phyloP scores from a whole-genome alignment of 2,329 filamentous ascomycete genomes.

The Nemania sp. region DNA sequence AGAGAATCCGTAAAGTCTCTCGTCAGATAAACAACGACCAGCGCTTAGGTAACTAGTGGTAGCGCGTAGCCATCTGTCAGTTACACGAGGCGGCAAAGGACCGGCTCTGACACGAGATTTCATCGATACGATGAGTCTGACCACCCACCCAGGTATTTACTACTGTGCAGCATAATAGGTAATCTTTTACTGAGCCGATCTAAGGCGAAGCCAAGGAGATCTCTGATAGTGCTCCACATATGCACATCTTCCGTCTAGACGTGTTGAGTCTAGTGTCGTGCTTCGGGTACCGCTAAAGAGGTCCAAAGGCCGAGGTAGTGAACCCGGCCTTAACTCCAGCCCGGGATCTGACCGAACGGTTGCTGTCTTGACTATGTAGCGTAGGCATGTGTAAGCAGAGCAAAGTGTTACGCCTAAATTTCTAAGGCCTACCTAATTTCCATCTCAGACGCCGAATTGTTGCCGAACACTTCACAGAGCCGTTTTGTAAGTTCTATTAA shows the following conservation, averaged over 20 bases:
- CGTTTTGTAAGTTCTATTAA: too few relatives aligned
- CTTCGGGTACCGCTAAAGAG: neutral
- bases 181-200: too few relatives aligned
- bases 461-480: neutral
- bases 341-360: conserved; percentile 18
- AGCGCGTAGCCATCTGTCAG: neutral
- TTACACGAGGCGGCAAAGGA: conserved; percentile 13
- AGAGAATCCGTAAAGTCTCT: conserved; percentile 5
- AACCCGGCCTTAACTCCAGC: conserved; percentile 20
- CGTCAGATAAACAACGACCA: conserved; percentile 9
- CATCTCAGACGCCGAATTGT: conserved; percentile 13
- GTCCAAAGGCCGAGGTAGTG: conserved; percentile 4
- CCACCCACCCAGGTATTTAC: too few relatives aligned
- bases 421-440: neutral
- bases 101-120: conserved; percentile 9
- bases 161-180: too few relatives aligned
- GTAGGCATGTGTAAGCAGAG: neutral
- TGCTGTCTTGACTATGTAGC: neutral
- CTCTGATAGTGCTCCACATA: conserved; percentile 13
- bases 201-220: neutral
- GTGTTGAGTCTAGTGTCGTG: neutral
- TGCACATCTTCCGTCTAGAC: conserved; percentile 10
- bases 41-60: neutral
- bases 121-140: conserved; percentile 3
- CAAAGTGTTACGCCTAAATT: too few relatives aligned